These are phyloP conservation scores for Penicillium simplicissimum DNA, from an alignment of 495 filamentous ascomycete genomes.

Conservation along the genomic window DNA sequence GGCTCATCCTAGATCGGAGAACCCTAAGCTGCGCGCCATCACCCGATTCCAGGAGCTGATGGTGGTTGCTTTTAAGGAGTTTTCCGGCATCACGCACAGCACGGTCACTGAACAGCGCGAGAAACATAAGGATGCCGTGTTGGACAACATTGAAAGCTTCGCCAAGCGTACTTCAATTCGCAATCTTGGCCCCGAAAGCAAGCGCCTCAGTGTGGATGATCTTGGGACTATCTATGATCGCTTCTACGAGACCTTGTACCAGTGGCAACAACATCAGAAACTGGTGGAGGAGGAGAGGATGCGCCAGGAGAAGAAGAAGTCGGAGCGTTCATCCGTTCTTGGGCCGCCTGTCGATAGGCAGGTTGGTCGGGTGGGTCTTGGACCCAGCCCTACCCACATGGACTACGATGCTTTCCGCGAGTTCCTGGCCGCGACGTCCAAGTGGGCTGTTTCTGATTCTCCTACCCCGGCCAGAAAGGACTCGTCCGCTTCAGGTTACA, in stretches of 20 bases:
- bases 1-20: conserved; percentile 91
- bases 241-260: conserved; percentile 88
- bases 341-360: conserved; percentile 42
- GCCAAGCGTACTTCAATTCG: conserved; percentile 94
- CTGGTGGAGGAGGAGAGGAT: conserved; percentile 71
- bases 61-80: conserved; percentile 98
- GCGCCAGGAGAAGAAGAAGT: conserved; percentile 57
- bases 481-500: conserved; percentile 54
- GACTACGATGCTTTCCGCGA: conserved; percentile 95
- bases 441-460: conserved; percentile 87
- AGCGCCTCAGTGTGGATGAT: conserved; percentile 80
- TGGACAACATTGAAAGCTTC: conserved; percentile 94
- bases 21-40: conserved; percentile 86
- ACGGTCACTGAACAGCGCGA: conserved; percentile 85
- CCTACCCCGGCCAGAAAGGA: conserved; percentile 60
- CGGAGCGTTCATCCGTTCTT: conserved; percentile 47
- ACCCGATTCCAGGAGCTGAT: conserved; percentile 97
- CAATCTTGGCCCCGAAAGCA: conserved; percentile 94
- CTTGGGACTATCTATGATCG: conserved; percentile 87
- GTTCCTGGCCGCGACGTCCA: conserved; percentile 82
- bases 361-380: conserved; percentile 81
- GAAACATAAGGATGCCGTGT: conserved; percentile 88
- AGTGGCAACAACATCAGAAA: conserved; percentile 79
- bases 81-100: conserved; percentile 88
- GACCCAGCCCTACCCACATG: conserved; percentile 87